These are phyloP conservation scores for Termitomyces sp. DNA, from an alignment of 768 basidiomycete species.

Conservation along the genomic window DNA sequence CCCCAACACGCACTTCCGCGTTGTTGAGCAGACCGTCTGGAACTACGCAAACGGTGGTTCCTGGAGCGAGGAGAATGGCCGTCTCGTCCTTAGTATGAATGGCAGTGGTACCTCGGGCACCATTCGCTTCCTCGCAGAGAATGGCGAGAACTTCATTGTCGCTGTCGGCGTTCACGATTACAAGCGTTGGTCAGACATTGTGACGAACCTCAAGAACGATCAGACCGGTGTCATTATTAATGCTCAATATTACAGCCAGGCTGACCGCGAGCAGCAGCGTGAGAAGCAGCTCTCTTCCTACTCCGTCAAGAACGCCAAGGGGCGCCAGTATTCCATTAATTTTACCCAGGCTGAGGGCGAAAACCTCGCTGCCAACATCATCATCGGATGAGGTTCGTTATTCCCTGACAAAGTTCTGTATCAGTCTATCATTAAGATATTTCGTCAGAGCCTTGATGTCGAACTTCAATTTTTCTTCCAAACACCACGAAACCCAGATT, in stretches of 20 bases:
- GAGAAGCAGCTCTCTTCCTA: neutral
- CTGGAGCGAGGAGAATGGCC: slow-evolving; percentile 21
- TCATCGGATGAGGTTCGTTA: slow-evolving; percentile 3
- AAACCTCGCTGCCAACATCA: neutral
- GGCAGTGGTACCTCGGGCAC: slow-evolving; percentile 38
- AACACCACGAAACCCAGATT: too few relatives aligned
- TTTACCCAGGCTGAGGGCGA: neutral
- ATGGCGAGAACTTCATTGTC: slow-evolving; percentile 28
- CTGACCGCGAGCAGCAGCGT: slow-evolving; percentile 1
- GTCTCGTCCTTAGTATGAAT: slow-evolving; percentile 26
- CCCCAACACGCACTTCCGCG: slow-evolving; percentile 15
- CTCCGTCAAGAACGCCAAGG: neutral
- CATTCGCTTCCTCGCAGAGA: slow-evolving; percentile 15
- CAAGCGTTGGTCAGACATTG: slow-evolving; percentile 35
- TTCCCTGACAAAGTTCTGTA: too few relatives aligned
- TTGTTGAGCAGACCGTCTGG: slow-evolving; percentile 32
- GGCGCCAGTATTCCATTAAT: neutral
- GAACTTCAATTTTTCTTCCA: too few relatives aligned
- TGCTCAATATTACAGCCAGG: slow-evolving; percentile 22
- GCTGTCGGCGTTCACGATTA: slow-evolving; percentile 36
- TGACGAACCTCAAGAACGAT: slow-evolving; percentile 23
- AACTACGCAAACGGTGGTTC: slow-evolving; percentile 30
- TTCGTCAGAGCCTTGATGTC: too few relatives aligned
- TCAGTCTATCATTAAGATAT: too few relatives aligned
- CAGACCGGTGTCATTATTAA: slow-evolving; percentile 24